Evolutionary conservation across 345 rosid species (phyloP).

Genomic region (Cardamine occulta): DNA sequence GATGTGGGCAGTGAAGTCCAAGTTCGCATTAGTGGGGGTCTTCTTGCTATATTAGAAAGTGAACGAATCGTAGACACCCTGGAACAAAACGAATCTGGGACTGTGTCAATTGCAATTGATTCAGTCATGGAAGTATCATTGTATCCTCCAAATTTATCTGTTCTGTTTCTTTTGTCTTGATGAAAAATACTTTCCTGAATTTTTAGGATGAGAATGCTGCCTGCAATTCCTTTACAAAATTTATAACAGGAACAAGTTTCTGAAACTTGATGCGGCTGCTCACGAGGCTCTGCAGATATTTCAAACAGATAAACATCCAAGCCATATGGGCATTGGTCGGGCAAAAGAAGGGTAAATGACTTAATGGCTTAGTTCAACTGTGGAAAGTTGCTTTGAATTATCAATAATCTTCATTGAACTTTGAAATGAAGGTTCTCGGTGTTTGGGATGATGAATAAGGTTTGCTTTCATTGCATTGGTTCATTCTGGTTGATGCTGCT

Average conservation of each 20-base stretch:
- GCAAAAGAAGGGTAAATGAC: constrained; percentile 91
- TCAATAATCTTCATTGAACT: constrained; percentile 41
- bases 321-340: constrained; percentile 99
- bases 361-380: constrained; percentile 36
- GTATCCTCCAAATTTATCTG: constrained; percentile 57
- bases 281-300: constrained; percentile 95
- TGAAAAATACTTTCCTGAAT: constrained; percentile 7
- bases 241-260: constrained; percentile 70
- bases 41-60: constrained; percentile 91
- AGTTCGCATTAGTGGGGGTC: constrained; percentile 96
- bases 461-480: constrained; percentile 45
- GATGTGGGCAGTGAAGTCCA: constrained; percentile 87
- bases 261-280: constrained; percentile 90
- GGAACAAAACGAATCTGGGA: constrained; percentile 79
- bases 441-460: constrained; percentile 98
- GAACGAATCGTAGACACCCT: constrained; percentile 86
- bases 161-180: constrained; percentile 25
- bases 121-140: constrained; percentile 75
- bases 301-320: constrained; percentile 95
- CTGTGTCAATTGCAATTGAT: constrained; percentile 76
- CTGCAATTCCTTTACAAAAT: constrained; percentile 51
- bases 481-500: constrained; percentile 35
- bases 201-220: constrained; percentile 28
- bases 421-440: constrained; percentile 82
- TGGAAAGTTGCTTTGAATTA: constrained; percentile 27